phyloP scores from a whole-genome alignment of 345 rosid genomes.

The Xanthoceras sorbifolium region DNA sequence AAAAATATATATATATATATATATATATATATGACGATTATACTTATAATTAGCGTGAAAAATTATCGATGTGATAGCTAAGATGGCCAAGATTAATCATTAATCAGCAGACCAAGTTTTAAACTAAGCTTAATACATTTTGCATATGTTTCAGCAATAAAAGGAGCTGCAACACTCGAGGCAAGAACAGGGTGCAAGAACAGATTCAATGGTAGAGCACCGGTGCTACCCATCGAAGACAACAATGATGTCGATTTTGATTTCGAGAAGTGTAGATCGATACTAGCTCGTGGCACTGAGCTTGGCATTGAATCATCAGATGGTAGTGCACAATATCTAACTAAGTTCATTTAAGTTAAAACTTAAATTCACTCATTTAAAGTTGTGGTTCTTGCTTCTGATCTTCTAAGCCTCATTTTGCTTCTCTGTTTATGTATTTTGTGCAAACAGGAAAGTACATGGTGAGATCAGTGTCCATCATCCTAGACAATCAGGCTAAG shows the following conservation, averaged over 20 bases:
- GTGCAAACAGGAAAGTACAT: conserved; percentile 64
- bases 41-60: background rate
- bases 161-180: conserved; percentile 82
- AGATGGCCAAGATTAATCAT: background rate
- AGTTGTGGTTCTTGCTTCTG: background rate
- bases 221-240: conserved; percentile 72
- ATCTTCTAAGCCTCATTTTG: background rate
- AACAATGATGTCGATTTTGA: conserved; percentile 50
- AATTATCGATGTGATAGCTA: too few species aligned
- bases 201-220: conserved; percentile 51
- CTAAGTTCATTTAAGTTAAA: background rate
- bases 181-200: conserved; percentile 80
- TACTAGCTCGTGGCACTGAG: conserved; percentile 69
- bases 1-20: too few species aligned
- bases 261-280: conserved; percentile 53
- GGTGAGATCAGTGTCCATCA: conserved; percentile 61
- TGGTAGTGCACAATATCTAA: conserved; percentile 58
- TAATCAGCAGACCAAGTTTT: background rate
- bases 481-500: conserved; percentile 59
- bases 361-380: background rate
- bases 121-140: background rate
- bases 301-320: conserved; percentile 80
- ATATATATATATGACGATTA: background rate
- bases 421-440: background rate
- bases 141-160: conserved; percentile 49